Percentiles rank a stretch among this genome's conserved stretches.
Conservation (phyloP, 371 early-diverging fungal species). For the Mucor plumbeus region DNA sequence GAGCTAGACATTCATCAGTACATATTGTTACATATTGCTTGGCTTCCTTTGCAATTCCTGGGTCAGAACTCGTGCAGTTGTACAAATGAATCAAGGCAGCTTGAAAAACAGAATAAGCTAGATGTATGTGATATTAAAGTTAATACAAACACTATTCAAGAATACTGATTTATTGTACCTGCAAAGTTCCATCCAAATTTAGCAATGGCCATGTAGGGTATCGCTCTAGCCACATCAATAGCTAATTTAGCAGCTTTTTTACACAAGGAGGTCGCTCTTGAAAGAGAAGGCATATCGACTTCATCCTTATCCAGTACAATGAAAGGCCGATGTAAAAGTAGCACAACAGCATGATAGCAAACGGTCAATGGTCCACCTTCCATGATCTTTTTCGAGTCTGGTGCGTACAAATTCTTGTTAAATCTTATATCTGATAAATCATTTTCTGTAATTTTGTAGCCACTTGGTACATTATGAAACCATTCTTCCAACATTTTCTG, state of each 20-base stretch:
- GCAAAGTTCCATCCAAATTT: slow-evolving; percentile 55
- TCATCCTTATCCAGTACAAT: slow-evolving; percentile 27
- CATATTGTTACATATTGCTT: slow-evolving; percentile 39
- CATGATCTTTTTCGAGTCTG: slow-evolving; percentile 21
- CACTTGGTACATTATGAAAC: slow-evolving; percentile 30
- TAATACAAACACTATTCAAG: not conserved
- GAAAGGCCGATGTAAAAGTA: slow-evolving; percentile 60
- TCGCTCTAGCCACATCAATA: slow-evolving; percentile 52
- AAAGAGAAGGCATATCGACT: slow-evolving; percentile 18
- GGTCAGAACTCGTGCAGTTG: slow-evolving; percentile 40
- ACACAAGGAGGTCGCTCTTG: slow-evolving; percentile 41
- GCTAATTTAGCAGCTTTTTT: slow-evolving; percentile 56
- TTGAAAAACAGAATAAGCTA: slow-evolving; percentile 50
- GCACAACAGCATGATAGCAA: slow-evolving; percentile 41
- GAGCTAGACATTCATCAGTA: slow-evolving; percentile 38
- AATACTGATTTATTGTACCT: slow-evolving; percentile 7
- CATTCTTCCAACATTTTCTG: slow-evolving; percentile 39
- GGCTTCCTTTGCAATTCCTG: slow-evolving; percentile 30
- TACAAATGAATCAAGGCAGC: slow-evolving; percentile 51
- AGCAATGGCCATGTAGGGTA: slow-evolving; percentile 31
- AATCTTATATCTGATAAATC: slow-evolving; percentile 19
- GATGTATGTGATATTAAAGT: not conserved
- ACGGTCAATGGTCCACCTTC: slow-evolving; percentile 50
- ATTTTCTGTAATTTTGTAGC: slow-evolving; percentile 28
- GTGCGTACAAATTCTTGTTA: slow-evolving; percentile 7